A percentile compares a stretch with the other conserved stretches of the same genome.
These are phyloP conservation scores for Exsudoporus floridanus DNA, from an alignment of 1,284 basidiomycete genomes.

Conservation along the genomic window DNA sequence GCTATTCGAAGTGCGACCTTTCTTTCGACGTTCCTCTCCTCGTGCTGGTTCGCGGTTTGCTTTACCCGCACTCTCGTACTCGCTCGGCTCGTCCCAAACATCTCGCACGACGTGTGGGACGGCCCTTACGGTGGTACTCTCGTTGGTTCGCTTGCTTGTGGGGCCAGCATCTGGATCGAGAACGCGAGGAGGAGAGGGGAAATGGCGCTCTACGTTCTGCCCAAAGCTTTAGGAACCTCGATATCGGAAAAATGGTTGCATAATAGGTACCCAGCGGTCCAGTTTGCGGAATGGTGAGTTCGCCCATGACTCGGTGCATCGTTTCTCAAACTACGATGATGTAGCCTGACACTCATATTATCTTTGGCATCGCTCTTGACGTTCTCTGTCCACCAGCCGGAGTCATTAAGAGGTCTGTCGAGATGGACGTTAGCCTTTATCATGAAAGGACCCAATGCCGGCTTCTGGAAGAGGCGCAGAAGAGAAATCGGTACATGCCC, in stretches of 20 bases:
- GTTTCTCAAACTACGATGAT: constrained; percentile 8
- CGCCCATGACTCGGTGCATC: constrained; percentile 5
- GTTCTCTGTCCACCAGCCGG: constrained; percentile 56
- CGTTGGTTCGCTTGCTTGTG: constrained; percentile 68
- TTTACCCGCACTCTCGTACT: constrained; percentile 61
- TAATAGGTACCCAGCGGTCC: constrained; percentile 40
- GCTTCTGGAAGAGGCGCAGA: constrained; percentile 47
- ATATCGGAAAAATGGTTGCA: constrained; percentile 55
- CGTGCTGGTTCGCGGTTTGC: constrained; percentile 69
- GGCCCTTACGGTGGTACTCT: constrained; percentile 67
- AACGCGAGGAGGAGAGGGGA: constrained; percentile 67
- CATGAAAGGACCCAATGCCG: constrained; percentile 54
- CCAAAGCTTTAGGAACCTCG: constrained; percentile 61
- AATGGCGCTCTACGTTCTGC: constrained; percentile 75
- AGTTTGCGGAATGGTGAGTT: constrained; percentile 53
- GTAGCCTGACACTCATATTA: constrained; percentile 52
- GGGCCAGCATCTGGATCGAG: constrained; percentile 74
- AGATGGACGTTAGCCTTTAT: constrained; percentile 68
- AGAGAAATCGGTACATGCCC: constrained; percentile 27
- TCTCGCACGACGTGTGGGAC: constrained; percentile 76
- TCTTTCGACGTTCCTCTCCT: constrained; percentile 67
- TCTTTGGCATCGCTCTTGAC: constrained; percentile 68
- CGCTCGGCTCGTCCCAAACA: constrained; percentile 58
- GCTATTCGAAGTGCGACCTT: constrained; percentile 67
- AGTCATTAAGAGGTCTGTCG: constrained; percentile 66